phyloP scores from a whole-genome alignment of 2,329 filamentous ascomycete species.

The Tothia fuscella region DNA sequence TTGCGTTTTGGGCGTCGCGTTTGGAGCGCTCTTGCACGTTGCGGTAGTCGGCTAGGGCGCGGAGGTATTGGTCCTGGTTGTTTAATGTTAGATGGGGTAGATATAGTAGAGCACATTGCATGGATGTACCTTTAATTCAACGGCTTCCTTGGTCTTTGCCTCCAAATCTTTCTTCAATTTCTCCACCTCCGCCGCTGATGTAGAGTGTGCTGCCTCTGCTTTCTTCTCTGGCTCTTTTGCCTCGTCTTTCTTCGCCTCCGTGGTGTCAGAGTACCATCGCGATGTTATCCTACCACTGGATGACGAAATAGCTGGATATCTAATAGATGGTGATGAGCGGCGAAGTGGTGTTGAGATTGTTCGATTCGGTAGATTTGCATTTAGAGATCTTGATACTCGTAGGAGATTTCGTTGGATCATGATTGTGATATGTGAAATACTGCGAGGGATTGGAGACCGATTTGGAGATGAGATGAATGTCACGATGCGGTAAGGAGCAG shows the following conservation, averaged over 20 bases:
- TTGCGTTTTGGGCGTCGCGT: slow-evolving; percentile 76
- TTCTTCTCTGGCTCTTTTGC: slow-evolving; percentile 20
- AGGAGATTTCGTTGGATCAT: slow-evolving; percentile 42
- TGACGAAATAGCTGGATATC: background rate
- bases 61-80: slow-evolving; percentile 79
- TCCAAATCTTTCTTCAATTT: slow-evolving; percentile 54
- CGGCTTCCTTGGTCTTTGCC: slow-evolving; percentile 56
- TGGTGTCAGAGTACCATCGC: slow-evolving; percentile 26
- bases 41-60: slow-evolving; percentile 89
- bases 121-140: slow-evolving; percentile 71
- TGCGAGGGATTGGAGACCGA: background rate
- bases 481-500: too few species aligned
- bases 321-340: slow-evolving; percentile 12
- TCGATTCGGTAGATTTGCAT: slow-evolving; percentile 25
- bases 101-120: background rate
- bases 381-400: slow-evolving; percentile 34
- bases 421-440: slow-evolving; percentile 13
- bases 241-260: slow-evolving; percentile 26
- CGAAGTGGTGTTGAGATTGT: slow-evolving; percentile 26
- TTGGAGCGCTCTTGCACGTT: slow-evolving; percentile 93
- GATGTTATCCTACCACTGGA: slow-evolving; percentile 8
- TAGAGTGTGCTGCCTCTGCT: slow-evolving; percentile 22
- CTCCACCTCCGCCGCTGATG: slow-evolving; percentile 17
- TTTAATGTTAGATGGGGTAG: background rate
- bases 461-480: too few species aligned